Evolutionary conservation across 2,329 filamentous ascomycete species (phyloP).

Genomic region (Penicillium brasilianum): DNA sequence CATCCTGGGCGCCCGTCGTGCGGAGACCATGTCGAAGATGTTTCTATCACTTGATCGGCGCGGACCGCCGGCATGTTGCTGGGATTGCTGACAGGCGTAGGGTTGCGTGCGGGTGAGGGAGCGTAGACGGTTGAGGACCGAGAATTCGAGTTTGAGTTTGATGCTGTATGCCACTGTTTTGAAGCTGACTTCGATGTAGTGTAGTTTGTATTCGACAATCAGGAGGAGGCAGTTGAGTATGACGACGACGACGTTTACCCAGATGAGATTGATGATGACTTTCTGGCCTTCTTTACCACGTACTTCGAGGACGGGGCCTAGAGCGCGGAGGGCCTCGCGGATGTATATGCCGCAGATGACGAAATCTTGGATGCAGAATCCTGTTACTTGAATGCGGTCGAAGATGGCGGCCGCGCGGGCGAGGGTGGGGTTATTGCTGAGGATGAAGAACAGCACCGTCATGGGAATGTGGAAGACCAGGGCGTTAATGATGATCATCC

Average conservation of each 20-base stretch:
- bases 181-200: slow-evolving; percentile 44
- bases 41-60: slow-evolving; percentile 21
- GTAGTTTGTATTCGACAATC: slow-evolving; percentile 40
- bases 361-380: slow-evolving; percentile 58
- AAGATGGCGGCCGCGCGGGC: slow-evolving; percentile 33
- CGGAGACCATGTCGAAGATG: slow-evolving; percentile 20
- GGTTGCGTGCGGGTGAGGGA: slow-evolving; percentile 30
- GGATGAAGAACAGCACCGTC: slow-evolving; percentile 42
- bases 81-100: slow-evolving; percentile 19
- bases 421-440: slow-evolving; percentile 17
- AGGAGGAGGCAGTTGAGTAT: slow-evolving; percentile 44
- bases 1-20: neutral
- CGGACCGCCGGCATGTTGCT: neutral
- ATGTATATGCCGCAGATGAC: slow-evolving; percentile 59
- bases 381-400: slow-evolving; percentile 56
- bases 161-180: slow-evolving; percentile 49
- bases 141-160: slow-evolving; percentile 53
- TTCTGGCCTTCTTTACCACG: slow-evolving; percentile 43
- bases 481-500: slow-evolving; percentile 49
- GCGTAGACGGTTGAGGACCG: slow-evolving; percentile 46
- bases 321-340: slow-evolving; percentile 49
- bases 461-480: slow-evolving; percentile 47
- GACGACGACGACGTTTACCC: slow-evolving; percentile 50
- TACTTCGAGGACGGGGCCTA: slow-evolving; percentile 47
- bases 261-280: slow-evolving; percentile 51